A percentile compares a stretch with the other conserved stretches of the same genome.
Evolutionary conservation across 1,139 yeast genomes (phyloP).

Genomic region (Zygoascus sp.): DNA sequence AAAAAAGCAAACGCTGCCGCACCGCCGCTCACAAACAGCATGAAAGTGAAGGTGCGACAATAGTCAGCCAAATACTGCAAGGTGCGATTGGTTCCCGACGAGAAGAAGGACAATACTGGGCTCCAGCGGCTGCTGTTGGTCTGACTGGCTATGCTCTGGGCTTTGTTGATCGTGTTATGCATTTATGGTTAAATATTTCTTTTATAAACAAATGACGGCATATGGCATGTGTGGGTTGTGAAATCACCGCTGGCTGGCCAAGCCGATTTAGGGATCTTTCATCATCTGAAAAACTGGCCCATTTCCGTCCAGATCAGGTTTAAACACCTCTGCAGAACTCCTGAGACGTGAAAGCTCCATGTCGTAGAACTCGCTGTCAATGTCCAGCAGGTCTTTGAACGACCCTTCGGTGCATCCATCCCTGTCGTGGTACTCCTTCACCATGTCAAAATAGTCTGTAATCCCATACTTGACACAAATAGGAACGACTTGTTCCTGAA

Average conservation of each 20-base stretch:
- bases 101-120: too few species aligned
- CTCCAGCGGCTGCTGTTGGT: too few species aligned
- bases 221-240: too few species aligned
- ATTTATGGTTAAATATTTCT: too few species aligned
- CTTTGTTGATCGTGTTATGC: too few species aligned
- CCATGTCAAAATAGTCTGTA: slow-evolving; percentile 5
- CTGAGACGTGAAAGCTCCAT: background rate
- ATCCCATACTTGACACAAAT: slow-evolving; percentile 7
- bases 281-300: too few species aligned
- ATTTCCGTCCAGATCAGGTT: background rate
- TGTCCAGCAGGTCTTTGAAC: background rate
- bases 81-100: too few species aligned
- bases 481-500: background rate
- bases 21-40: background rate
- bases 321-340: background rate
- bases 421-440: background rate
- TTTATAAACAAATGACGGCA: too few species aligned
- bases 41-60: background rate
- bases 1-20: background rate
- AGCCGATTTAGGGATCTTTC: too few species aligned
- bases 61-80: too few species aligned
- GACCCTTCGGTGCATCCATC: background rate
- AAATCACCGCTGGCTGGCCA: too few species aligned
- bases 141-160: too few species aligned
- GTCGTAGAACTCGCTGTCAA: background rate